These are phyloP conservation scores for Penicillium samsonianum DNA, from an alignment of 495 filamentous ascomycete genomes.

Conservation along the genomic window DNA sequence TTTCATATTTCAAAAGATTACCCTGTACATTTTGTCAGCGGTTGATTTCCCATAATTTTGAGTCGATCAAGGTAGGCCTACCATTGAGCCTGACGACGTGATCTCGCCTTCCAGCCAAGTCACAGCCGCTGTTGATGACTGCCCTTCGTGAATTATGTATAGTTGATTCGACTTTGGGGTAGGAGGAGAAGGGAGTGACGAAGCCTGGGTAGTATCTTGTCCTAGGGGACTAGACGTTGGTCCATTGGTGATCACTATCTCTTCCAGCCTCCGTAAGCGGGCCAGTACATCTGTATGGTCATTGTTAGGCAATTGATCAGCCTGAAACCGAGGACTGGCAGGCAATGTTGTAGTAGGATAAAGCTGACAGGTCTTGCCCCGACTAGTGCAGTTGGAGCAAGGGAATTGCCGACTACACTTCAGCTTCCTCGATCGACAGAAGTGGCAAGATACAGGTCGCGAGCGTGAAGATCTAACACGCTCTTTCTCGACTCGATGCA, in stretches of 20 bases:
- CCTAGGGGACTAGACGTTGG: slow-evolving; percentile 2
- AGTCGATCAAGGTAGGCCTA: not conserved
- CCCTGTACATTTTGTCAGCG: slow-evolving; percentile 2
- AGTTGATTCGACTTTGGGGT: slow-evolving; percentile 1
- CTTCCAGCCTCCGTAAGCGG: slow-evolving; percentile 27
- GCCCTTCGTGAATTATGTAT: not conserved
- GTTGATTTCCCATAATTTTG: not conserved
- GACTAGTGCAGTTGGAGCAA: slow-evolving; percentile 44
- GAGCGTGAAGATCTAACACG: slow-evolving; percentile 20
- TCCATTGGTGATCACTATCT: slow-evolving; percentile 23
- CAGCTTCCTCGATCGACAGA: slow-evolving; percentile 50
- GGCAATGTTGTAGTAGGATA: slow-evolving; percentile 15
- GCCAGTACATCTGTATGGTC: slow-evolving; percentile 22
- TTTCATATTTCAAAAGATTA: slow-evolving; percentile 2
- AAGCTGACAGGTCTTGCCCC: slow-evolving; percentile 36
- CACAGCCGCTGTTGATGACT: slow-evolving; percentile 12
- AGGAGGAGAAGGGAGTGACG: slow-evolving; percentile 4
- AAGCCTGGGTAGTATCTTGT: slow-evolving; percentile 9
- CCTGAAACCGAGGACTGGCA: not conserved
- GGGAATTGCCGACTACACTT: slow-evolving; percentile 45
- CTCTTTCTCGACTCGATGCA: slow-evolving; percentile 20
- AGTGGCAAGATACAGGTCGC: slow-evolving; percentile 40
- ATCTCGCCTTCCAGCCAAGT: slow-evolving; percentile 26
- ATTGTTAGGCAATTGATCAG: not conserved
- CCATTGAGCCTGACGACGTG: slow-evolving; percentile 14